These are phyloP conservation scores for Zymoseptoria tritici DNA, from an alignment of 2,329 filamentous ascomycete species.

Conservation along the genomic window DNA sequence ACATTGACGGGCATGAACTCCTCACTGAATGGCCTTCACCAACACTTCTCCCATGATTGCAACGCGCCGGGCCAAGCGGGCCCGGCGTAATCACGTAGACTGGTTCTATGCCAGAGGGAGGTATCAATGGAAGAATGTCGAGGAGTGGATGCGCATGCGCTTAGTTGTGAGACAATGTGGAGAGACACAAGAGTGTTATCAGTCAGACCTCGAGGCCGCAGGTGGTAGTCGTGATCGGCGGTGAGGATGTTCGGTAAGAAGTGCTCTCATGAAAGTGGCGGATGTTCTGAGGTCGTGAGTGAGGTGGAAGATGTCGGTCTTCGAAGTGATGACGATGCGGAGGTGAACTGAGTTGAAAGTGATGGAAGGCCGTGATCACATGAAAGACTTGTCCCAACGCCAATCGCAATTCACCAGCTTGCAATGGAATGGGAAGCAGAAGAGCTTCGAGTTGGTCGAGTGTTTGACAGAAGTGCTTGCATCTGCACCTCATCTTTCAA, in stretches of 20 bases:
- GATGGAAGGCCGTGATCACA: not conserved
- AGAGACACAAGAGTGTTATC: not conserved
- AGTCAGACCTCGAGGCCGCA: not conserved
- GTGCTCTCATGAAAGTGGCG: not conserved
- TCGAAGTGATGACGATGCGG: not conserved
- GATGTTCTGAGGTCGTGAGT: not conserved
- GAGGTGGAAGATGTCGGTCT: not conserved
- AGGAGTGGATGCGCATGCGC: not conserved
- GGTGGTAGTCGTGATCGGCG: not conserved
- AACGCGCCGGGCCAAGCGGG: conserved; percentile 5
- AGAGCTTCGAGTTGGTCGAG: not conserved
- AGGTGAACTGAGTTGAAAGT: not conserved
- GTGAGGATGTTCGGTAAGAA: not conserved
- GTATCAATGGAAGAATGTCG: not conserved
- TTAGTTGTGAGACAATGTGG: not conserved
- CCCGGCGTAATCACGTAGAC: conserved; percentile 1
- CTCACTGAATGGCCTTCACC: not conserved
- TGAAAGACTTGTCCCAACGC: not conserved
- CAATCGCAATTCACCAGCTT: not conserved
- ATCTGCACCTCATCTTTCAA: not conserved
- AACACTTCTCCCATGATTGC: conserved; percentile 10
- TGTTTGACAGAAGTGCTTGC: not conserved
- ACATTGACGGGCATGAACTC: not conserved
- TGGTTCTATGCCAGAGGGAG: not conserved
- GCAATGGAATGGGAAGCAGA: not conserved